Conservation (phyloP, 169 alveolate genomes). For the Amoebophrya sp. region DNA sequence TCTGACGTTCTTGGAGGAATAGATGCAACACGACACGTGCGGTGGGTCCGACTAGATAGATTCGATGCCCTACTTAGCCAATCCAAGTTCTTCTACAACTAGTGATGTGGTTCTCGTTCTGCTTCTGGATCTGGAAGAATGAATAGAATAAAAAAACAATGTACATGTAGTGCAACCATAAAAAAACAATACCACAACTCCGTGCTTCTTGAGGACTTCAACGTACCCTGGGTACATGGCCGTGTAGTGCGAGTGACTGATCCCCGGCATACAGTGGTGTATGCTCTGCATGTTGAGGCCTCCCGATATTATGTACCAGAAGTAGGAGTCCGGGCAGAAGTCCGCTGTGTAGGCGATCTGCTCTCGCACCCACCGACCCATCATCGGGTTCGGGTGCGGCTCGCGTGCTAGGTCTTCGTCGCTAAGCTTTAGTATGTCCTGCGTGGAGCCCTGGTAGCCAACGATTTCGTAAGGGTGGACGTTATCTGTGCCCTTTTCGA, state of each 20-base stretch:
- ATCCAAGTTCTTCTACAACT: neutral
- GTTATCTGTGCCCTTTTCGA: no score
- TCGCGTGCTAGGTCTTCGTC: no score
- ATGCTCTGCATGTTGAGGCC: neutral
- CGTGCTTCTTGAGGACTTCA: neutral
- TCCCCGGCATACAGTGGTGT: neutral
- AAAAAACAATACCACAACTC: neutral
- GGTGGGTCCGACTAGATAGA: neutral
- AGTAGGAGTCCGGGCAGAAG: neutral
- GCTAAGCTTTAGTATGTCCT: no score
- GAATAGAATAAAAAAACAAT: neutral
- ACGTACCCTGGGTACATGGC: neutral
- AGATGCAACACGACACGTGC: neutral
- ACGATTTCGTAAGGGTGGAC: no score
- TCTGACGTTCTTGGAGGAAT: no score
- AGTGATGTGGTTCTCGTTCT: neutral
- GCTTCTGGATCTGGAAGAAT: no score
- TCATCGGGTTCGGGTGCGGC: neutral
- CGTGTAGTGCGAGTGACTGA: neutral
- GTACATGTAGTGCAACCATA: neutral
- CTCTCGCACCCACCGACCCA: neutral
- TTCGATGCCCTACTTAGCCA: neutral
- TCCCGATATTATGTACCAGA: neutral
- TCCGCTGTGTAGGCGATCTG: neutral
- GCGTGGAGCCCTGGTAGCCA: no score